Percentiles rank a stretch among this genome's conserved stretches.
These are phyloP conservation scores for Pythium dissotocum DNA, from an alignment of 352 stramenopile genomes.

Conservation along the genomic window DNA sequence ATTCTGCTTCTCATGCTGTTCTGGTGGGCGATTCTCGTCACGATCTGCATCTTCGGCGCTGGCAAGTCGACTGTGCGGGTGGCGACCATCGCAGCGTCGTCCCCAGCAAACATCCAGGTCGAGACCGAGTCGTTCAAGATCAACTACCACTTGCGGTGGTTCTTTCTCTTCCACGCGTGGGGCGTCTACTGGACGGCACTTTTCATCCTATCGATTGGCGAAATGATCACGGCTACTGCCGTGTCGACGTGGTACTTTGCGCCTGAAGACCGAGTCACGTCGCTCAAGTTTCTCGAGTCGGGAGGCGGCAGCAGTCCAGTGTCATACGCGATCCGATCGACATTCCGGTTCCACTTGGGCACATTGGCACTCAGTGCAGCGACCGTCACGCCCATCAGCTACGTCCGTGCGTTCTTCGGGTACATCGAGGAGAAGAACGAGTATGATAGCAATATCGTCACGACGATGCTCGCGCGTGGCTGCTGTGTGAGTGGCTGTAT, in stretches of 20 bases:
- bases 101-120: conserved; percentile 50
- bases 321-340: conserved; percentile 61
- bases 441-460: conserved; percentile 63
- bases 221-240: conserved; percentile 77
- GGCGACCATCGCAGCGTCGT: conserved; percentile 51
- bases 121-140: conserved; percentile 70
- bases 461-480: conserved; percentile 51
- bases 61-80: conserved; percentile 60
- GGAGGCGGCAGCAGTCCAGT: conserved; percentile 47
- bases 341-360: conserved; percentile 69
- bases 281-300: conserved; percentile 48
- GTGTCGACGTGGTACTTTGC: conserved; percentile 83
- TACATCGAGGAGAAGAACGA: conserved; percentile 87
- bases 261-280: conserved; percentile 56
- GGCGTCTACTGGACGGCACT: conserved; percentile 81
- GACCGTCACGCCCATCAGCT: conserved; percentile 58
- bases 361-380: conserved; percentile 69
- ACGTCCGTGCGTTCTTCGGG: conserved; percentile 73
- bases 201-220: conserved; percentile 63
- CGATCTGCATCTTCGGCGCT: conserved; percentile 73
- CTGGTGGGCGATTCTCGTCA: conserved; percentile 72
- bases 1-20: conserved; percentile 68
- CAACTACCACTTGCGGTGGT: conserved; percentile 64
- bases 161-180: conserved; percentile 76
- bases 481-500: conserved; percentile 61